phyloP scores from a whole-genome alignment of 192 early-diverging fungal species.

The Backusella sp. region DNA sequence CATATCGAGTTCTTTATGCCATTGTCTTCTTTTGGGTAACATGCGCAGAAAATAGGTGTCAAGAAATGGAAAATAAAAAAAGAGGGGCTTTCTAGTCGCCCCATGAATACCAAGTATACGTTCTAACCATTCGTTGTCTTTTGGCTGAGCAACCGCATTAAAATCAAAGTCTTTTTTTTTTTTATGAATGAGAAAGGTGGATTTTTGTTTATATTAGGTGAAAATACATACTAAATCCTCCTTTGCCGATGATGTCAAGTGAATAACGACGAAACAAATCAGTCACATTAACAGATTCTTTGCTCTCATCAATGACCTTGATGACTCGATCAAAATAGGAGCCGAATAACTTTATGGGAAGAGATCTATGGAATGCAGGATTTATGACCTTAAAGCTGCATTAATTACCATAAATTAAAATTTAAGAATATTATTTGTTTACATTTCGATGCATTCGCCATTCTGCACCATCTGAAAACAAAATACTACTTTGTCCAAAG shows the following conservation, averaged over 20 bases:
- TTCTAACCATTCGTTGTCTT: not conserved
- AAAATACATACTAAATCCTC: conserved; percentile 32
- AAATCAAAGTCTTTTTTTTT: not conserved
- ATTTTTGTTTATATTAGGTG: not conserved
- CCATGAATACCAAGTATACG: not conserved
- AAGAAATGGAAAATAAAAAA: conserved; percentile 13
- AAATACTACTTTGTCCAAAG: not conserved
- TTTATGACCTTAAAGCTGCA: conserved; percentile 5
- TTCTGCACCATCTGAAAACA: not conserved
- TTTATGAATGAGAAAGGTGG: not conserved
- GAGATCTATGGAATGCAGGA: not conserved
- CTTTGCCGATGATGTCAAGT: conserved; percentile 57
- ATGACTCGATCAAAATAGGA: not conserved
- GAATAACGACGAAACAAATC: conserved; percentile 35
- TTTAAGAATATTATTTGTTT: not conserved
- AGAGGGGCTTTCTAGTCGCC: not conserved
- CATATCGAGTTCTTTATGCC: not conserved
- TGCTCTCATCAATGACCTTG: conserved; percentile 1
- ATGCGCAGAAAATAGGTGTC: not conserved
- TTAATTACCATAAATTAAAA: not conserved
- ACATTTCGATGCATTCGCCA: not conserved
- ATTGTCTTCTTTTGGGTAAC: not conserved
- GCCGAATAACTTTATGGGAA: conserved; percentile 13
- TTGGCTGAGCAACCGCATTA: not conserved
- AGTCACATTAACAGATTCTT: not conserved